Evolutionary conservation across 768 basidiomycete species (phyloP).

Genomic region (Floccularia luteovirens): DNA sequence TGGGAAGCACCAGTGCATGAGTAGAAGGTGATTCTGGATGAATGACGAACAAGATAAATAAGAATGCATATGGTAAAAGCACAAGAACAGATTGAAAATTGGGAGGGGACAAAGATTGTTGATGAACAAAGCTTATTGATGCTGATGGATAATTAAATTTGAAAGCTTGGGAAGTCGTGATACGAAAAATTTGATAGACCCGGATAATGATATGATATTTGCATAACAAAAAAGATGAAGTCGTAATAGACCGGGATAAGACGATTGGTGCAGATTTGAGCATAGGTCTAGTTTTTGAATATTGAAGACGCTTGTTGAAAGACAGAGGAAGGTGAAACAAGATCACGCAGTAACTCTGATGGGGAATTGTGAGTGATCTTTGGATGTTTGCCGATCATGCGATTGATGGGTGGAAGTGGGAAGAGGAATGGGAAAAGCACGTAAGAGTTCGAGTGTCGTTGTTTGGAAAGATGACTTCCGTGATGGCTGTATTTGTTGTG

Average conservation of each 20-base stretch:
- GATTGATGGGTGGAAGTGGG: conserved; percentile 3
- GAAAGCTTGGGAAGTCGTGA: not conserved
- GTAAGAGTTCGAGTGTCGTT: not conserved
- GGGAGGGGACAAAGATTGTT: not conserved
- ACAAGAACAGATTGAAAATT: no score
- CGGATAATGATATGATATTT: not conserved
- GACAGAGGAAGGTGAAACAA: not conserved
- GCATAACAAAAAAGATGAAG: no score
- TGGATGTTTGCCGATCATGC: conserved; percentile 6
- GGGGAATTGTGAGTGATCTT: conserved; percentile 11
- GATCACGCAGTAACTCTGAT: conserved; percentile 1
- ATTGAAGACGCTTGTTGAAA: not conserved
- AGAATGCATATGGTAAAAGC: no score
- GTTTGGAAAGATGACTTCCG: not conserved
- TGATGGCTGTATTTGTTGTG: not conserved
- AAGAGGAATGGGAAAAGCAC: not conserved
- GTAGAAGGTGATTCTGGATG: no score
- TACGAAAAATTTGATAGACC: not conserved
- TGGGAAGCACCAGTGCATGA: no score
- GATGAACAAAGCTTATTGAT: not conserved
- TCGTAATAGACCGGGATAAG: no score
- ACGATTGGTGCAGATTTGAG: not conserved
- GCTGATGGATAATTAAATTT: not conserved
- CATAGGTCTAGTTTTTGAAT: not conserved
- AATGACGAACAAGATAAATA: no score